These are phyloP conservation scores for Babesia caballi DNA, from an alignment of 169 alveolate genomes.

Conservation along the genomic window DNA sequence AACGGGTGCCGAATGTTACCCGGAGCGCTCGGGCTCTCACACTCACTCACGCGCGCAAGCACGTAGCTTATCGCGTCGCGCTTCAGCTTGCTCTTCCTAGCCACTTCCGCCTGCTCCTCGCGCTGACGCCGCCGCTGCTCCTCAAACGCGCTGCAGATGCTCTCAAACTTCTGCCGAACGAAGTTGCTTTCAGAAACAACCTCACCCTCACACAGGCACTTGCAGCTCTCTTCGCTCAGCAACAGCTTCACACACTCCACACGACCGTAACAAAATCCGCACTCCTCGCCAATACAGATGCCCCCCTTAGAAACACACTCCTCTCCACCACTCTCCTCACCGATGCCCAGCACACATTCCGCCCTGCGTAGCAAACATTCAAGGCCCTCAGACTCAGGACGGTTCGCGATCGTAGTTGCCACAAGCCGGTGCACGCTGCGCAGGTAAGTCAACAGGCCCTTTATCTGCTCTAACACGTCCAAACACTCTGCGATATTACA, in stretches of 20 bases:
- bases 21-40: slow-evolving; percentile 53
- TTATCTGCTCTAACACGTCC: not conserved
- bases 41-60: slow-evolving; percentile 64
- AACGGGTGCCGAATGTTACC: slow-evolving; percentile 64
- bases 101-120: slow-evolving; percentile 66
- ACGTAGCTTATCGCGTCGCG: slow-evolving; percentile 73
- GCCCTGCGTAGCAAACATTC: not conserved
- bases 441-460: not conserved
- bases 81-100: slow-evolving; percentile 65
- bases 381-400: slow-evolving; percentile 24
- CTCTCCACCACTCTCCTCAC: too few species aligned
- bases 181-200: slow-evolving; percentile 7
- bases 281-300: too few species aligned
- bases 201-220: not conserved
- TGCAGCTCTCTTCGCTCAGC: slow-evolving; percentile 17
- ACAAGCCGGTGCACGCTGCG: not conserved
- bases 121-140: slow-evolving; percentile 50
- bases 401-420: slow-evolving; percentile 9
- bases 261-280: not conserved
- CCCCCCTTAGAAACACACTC: too few species aligned
- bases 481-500: not conserved
- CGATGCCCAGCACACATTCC: too few species aligned
- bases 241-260: slow-evolving; percentile 33
- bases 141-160: slow-evolving; percentile 22
- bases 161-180: slow-evolving; percentile 27